These are phyloP conservation scores for Withania somnifera DNA, from an alignment of 305 asterid genomes.

Conservation along the genomic window DNA sequence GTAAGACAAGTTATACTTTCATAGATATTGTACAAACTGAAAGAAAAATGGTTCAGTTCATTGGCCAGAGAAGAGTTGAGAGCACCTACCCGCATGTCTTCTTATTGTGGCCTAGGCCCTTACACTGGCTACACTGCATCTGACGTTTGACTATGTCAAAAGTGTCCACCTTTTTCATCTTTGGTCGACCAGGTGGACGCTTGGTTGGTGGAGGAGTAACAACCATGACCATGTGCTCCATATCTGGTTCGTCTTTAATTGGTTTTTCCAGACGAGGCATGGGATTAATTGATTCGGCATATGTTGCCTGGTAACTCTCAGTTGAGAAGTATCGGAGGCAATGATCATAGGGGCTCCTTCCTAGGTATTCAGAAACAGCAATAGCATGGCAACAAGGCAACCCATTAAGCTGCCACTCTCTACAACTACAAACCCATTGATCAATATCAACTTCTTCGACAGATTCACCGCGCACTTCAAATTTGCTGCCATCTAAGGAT, in stretches of 20 bases:
- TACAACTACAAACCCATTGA: slow-evolving; percentile 14
- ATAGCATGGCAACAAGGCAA: slow-evolving; percentile 17
- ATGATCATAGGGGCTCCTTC: slow-evolving; percentile 11
- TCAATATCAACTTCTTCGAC: slow-evolving; percentile 7
- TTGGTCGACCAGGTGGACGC: slow-evolving; percentile 16
- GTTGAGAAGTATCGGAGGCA: slow-evolving; percentile 8
- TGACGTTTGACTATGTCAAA: slow-evolving; percentile 10
- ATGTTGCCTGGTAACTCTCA: slow-evolving; percentile 9
- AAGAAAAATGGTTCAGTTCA: not conserved
- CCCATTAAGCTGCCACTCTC: slow-evolving; percentile 11
- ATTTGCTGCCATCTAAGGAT: slow-evolving; percentile 6
- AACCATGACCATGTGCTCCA: not conserved
- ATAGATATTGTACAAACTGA: not conserved
- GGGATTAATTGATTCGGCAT: slow-evolving; percentile 11
- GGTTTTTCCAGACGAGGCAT: slow-evolving; percentile 8
- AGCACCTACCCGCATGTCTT: slow-evolving; percentile 13
- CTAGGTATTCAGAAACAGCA: slow-evolving; percentile 9
- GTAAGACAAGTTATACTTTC: not conserved
- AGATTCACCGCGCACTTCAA: slow-evolving; percentile 6
- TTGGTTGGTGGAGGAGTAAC: slow-evolving; percentile 15
- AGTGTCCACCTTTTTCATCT: not conserved
- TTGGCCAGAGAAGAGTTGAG: not conserved
- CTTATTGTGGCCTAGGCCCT: slow-evolving; percentile 16
- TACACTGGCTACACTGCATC: slow-evolving; percentile 13
- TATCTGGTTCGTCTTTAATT: not conserved